Conservation (phyloP, 345 rosid species). For the Euphorbia pulcherrima region DNA sequence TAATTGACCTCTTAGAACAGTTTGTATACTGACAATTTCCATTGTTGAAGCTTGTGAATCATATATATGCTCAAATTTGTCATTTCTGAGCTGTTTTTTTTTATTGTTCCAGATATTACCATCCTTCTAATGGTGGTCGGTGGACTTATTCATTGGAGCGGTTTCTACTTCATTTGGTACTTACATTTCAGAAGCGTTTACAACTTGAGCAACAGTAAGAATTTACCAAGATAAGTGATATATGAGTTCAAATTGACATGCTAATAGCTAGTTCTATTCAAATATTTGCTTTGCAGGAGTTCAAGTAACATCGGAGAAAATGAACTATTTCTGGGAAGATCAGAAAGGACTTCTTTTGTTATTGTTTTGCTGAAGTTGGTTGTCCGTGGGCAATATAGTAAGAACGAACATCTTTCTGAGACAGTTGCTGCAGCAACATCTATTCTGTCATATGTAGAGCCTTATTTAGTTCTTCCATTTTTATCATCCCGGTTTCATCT, state of each 20-base stretch:
- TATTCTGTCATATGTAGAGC: constrained; percentile 88
- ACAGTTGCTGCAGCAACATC: constrained; percentile 97
- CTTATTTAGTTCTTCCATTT: constrained; percentile 91
- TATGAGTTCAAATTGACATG: constrained; percentile 10
- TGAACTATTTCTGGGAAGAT: constrained; percentile 51
- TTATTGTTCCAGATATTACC: constrained; percentile 65
- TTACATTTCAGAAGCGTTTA: constrained; percentile 84
- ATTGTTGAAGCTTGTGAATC: constrained; percentile 13
- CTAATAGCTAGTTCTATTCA: constrained; percentile 30
- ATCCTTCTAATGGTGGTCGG: constrained; percentile 98
- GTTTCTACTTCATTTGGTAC: constrained; percentile 68
- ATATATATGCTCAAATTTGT: constrained; percentile 10
- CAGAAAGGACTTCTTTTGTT: constrained; percentile 73
- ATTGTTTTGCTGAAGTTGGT: constrained; percentile 69
- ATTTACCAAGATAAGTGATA: constrained; percentile 21
- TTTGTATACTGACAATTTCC: constrained; percentile 43
- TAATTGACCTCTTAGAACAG: constrained; percentile 99
- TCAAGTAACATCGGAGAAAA: constrained; percentile 31
- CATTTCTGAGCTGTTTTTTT: constrained; percentile 13
- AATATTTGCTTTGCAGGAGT: constrained; percentile 47
- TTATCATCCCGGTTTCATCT: constrained; percentile 85
- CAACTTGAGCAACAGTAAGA: constrained; percentile 83
- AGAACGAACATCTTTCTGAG: constrained; percentile 92
- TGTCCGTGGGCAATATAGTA: constrained; percentile 99
- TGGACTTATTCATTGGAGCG: constrained; percentile 97